These are phyloP conservation scores for Aegilops bicornis DNA, from an alignment of 176 grass and related monocot genomes.

Conservation along the genomic window DNA sequence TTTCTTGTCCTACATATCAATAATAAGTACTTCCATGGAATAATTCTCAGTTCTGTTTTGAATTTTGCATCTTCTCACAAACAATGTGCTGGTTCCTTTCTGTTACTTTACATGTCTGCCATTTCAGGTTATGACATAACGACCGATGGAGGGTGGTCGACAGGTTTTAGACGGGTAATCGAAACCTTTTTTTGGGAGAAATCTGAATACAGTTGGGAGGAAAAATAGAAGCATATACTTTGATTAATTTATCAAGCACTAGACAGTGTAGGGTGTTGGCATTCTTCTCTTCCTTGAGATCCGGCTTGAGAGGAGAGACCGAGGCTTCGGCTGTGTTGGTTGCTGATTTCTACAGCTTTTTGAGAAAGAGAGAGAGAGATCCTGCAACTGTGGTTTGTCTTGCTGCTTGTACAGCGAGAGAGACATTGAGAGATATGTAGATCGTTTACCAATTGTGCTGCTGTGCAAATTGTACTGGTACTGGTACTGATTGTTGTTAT, in stretches of 20 bases:
- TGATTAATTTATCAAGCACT: not conserved
- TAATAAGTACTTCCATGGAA: slow-evolving; percentile 42
- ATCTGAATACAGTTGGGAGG: not conserved
- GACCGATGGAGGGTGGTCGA: not conserved
- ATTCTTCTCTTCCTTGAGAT: not conserved
- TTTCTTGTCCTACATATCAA: slow-evolving; percentile 37
- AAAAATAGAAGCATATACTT: not conserved
- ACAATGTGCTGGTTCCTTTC: not conserved
- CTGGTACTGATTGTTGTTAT: not conserved
- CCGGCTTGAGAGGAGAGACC: too few species aligned
- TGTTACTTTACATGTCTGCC: not conserved
- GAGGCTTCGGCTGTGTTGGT: too few species aligned
- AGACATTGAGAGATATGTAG: too few species aligned
- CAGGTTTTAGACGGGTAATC: not conserved
- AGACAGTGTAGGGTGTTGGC: not conserved
- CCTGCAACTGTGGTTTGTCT: not conserved
- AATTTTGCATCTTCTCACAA: not conserved
- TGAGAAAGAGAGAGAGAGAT: not conserved
- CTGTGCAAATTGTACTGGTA: too few species aligned
- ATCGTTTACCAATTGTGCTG: too few species aligned
- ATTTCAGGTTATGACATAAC: not conserved
- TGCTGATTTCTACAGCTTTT: too few species aligned
- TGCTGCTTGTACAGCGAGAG: too few species aligned
- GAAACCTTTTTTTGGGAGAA: not conserved
- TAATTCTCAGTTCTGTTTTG: not conserved